phyloP scores from a whole-genome alignment of 441 rosid genomes.

The Erodium trifolium region DNA sequence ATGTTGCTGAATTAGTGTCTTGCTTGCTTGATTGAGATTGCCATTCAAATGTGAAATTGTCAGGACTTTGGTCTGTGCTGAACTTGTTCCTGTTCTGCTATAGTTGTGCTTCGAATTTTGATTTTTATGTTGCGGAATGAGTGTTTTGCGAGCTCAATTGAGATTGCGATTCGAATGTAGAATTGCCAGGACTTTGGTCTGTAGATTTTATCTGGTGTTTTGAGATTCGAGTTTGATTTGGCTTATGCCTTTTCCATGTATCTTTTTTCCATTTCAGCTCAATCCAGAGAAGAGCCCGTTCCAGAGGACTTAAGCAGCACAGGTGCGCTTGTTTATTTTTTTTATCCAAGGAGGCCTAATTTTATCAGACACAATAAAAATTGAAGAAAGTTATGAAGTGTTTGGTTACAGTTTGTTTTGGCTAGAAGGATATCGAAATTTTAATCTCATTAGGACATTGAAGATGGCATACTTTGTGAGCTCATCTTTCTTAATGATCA shows the following conservation, averaged over 20 bases:
- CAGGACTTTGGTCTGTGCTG: not conserved
- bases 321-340: conserved; percentile 26
- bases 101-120: not conserved
- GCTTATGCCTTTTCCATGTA: not conserved
- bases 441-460: not conserved
- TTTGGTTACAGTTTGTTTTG: not conserved
- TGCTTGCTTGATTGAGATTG: not conserved
- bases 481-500: not conserved
- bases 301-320: conserved; percentile 48
- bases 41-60: too few relatives aligned
- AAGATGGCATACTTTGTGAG: not conserved
- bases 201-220: not conserved
- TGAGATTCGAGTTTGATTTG: not conserved
- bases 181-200: not conserved
- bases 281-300: conserved; percentile 52
- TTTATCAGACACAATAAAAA: not conserved
- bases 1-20: too few relatives aligned
- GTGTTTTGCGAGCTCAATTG: not conserved
- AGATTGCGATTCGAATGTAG: not conserved
- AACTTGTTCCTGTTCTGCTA: too few relatives aligned
- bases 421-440: not conserved
- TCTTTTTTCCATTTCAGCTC: conserved; percentile 28
- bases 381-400: not conserved
- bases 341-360: not conserved
- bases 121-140: not conserved